Evolutionary conservation across 1,284 basidiomycete genomes (phyloP).

Genomic region (Fomitopsis schrenkii): DNA sequence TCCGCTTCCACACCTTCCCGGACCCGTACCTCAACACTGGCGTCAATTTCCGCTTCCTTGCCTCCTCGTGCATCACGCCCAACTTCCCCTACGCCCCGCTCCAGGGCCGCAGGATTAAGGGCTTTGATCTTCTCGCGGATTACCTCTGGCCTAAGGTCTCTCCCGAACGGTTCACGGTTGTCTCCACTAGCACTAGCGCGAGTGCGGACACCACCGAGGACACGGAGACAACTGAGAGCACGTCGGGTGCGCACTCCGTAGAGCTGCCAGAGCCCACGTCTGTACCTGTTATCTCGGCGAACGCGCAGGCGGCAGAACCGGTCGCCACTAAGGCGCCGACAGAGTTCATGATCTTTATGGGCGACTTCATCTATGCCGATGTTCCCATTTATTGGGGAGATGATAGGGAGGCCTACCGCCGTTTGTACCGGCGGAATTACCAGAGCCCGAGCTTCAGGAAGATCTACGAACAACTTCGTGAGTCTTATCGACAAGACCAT

Average conservation of each 20-base stretch:
- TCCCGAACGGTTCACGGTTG: conserved; percentile 1
- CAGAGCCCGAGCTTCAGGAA: conserved; percentile 60
- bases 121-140: conserved; percentile 64
- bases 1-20: conserved; percentile 66
- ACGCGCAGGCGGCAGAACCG: neutral
- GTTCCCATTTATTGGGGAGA: conserved; percentile 63
- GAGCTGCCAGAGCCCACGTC: neutral
- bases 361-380: conserved; percentile 79
- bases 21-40: conserved; percentile 53
- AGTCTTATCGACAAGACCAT: conserved; percentile 25
- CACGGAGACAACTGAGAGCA: neutral
- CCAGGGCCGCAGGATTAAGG: conserved; percentile 50
- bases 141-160: conserved; percentile 37
- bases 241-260: neutral
- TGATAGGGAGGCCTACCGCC: conserved; percentile 50
- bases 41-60: conserved; percentile 61
- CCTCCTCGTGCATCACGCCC: conserved; percentile 57
- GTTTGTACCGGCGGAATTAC: conserved; percentile 65
- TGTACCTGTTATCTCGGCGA: neutral
- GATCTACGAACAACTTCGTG: conserved; percentile 63
- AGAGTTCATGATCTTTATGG: conserved; percentile 63
- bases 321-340: conserved; percentile 21
- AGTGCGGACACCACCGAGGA: neutral
- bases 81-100: conserved; percentile 65
- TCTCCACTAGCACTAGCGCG: conserved; percentile 2